phyloP scores from a whole-genome alignment of 129 eudicot species.

The Ambrosia artemisiifolia region DNA sequence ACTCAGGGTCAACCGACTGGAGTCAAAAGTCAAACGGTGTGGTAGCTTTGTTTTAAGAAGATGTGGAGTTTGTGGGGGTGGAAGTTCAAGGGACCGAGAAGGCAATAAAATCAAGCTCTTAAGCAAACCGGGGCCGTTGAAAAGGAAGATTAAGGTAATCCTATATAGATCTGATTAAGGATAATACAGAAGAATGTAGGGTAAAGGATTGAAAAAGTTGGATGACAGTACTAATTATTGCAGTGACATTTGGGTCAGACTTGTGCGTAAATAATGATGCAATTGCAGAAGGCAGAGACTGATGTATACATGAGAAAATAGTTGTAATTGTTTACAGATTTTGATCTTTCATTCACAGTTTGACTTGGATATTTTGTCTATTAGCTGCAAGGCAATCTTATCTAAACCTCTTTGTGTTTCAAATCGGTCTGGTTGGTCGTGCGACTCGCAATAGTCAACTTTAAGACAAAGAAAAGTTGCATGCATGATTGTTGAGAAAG shows the following conservation, averaged over 20 bases:
- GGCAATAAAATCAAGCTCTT: slow-evolving; percentile 71
- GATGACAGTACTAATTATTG: too few species aligned
- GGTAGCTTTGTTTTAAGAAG: too few species aligned
- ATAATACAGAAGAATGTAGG: slow-evolving; percentile 35
- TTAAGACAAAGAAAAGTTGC: too few species aligned
- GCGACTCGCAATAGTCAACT: too few species aligned
- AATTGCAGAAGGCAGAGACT: not conserved
- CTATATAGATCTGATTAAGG: slow-evolving; percentile 18
- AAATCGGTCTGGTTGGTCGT: not conserved
- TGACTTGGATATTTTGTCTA: slow-evolving; percentile 5
- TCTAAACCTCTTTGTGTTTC: not conserved
- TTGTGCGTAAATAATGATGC: not conserved
- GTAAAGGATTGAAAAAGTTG: slow-evolving; percentile 19
- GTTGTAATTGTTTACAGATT: slow-evolving; percentile 12
- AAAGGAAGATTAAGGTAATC: slow-evolving; percentile 32
- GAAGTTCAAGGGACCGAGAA: slow-evolving; percentile 84
- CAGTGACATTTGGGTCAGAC: too few species aligned
- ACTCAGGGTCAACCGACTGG: not conserved
- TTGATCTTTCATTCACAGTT: slow-evolving; percentile 8
- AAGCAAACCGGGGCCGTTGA: slow-evolving; percentile 81
- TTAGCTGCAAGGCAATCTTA: not conserved
- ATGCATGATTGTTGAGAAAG: not conserved
- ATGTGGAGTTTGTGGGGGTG: slow-evolving; percentile 90
- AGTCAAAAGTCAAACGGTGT: too few species aligned
- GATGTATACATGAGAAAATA: slow-evolving; percentile 39